Evolutionary conservation across 2,329 filamentous ascomycete species (phyloP), one percentile per base, ranked within the genome.

Genomic region (Neonectria hederae): DNA sequence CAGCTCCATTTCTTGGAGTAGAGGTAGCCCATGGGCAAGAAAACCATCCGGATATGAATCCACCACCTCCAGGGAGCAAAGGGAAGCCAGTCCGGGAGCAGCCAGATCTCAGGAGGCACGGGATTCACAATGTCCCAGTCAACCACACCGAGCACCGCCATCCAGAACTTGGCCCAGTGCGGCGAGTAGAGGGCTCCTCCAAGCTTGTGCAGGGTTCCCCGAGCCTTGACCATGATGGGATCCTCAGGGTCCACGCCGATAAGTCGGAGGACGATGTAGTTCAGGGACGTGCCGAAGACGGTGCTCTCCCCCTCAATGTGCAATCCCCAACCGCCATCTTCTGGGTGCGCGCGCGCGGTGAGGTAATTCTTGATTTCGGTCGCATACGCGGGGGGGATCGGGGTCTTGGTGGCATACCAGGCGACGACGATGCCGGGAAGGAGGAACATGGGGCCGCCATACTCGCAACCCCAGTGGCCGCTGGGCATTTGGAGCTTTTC

Each of bases 21-120:
- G 45, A 98, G 79, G 75, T 92, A 97, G 0, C 91, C 89, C 93
- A 98, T 97, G 5, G 94, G 91, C 53, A 97, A 78, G 74, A 95
- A 97, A n/a, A 99, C 94, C 79, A 92, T 89, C n/a, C 96, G 93
- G 79, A 97, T 97, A 74, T 99, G 96, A 73, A 98, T 92, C 95
- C 94, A 97, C 94, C 95, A 97, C 69, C 93, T 85, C 93, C 94
- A 97, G 0, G 95, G 95, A 5, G 93, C 89, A 74, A 97, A 86
- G 1, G 94, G 94, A 3, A 93, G 86, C 93, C 93, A 97, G 77
- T 97, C 92, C 0, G 94, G 94, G 4, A 97, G 81, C 43, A 97
- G 84, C 96, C 96, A 99, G 48, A 98, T 78, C 81, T 99, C 96
- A 0, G 96, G 92, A 1, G 96, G 96, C 2, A 96, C 89, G 0